Conservation (phyloP, 495 filamentous ascomycete genomes). For the Tuber aestivum region DNA sequence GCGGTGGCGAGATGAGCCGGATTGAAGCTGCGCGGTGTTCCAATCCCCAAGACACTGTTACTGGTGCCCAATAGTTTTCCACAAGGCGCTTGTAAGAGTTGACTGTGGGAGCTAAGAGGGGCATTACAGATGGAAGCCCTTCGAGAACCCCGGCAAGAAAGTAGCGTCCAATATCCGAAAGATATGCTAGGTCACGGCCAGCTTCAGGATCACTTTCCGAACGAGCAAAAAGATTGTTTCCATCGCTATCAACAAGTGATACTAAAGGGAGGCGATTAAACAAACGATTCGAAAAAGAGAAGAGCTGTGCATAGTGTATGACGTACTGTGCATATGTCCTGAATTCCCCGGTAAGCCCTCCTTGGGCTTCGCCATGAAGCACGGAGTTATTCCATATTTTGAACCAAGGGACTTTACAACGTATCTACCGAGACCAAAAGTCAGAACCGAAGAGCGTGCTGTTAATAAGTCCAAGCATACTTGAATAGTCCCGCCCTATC, state of each 20-base stretch:
- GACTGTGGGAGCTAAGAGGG: slow-evolving; percentile 83
- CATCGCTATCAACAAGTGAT: slow-evolving; percentile 61
- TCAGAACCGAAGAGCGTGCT: neutral
- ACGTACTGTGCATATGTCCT: slow-evolving; percentile 73
- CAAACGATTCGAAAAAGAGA: neutral
- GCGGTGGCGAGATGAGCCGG: slow-evolving; percentile 80
- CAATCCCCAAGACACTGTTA: slow-evolving; percentile 93
- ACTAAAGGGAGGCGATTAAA: slow-evolving; percentile 43
- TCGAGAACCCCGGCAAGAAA: slow-evolving; percentile 88
- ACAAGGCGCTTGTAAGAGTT: slow-evolving; percentile 97
- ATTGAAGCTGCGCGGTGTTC: slow-evolving; percentile 92
- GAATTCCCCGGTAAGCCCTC: slow-evolving; percentile 86
- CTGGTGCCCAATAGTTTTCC: slow-evolving; percentile 98
- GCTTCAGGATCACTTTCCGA: slow-evolving; percentile 62
- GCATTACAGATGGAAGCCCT: slow-evolving; percentile 92
- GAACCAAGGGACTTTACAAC: slow-evolving; percentile 78
- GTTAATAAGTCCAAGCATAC: slow-evolving; percentile 46
- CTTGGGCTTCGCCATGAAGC: slow-evolving; percentile 98
- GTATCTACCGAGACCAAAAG: slow-evolving; percentile 49
- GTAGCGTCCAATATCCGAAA: slow-evolving; percentile 84
- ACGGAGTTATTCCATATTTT: slow-evolving; percentile 84
- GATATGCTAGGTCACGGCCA: slow-evolving; percentile 65
- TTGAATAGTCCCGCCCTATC: slow-evolving; percentile 91
- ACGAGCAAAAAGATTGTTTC: slow-evolving; percentile 75
- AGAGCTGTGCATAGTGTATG: neutral